These are phyloP conservation scores for Hylodesmum podocarpum DNA, from an alignment of 306 rosid genomes.

Conservation along the genomic window DNA sequence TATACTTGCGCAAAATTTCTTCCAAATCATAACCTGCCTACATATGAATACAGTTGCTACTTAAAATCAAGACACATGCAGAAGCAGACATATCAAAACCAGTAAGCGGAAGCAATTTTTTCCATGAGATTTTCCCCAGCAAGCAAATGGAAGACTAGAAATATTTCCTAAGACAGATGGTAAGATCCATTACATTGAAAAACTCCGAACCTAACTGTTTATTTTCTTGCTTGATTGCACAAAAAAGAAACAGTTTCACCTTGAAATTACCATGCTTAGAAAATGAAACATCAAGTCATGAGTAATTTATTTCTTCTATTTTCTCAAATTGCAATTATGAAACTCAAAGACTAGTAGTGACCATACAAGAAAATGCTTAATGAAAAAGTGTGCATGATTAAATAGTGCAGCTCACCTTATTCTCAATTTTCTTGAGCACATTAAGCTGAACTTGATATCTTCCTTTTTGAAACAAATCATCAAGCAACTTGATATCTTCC, in stretches of 20 bases:
- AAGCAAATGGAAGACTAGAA: slow-evolving; percentile 7
- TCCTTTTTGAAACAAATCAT: slow-evolving; percentile 58
- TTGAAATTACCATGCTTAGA: not conserved
- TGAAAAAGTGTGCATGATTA: not conserved
- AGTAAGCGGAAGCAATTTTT: slow-evolving; percentile 15
- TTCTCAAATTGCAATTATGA: not conserved
- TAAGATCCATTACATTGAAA: slow-evolving; percentile 6
- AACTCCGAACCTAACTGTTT: not conserved
- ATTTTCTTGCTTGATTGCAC: not conserved
- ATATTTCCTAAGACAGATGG: not conserved
- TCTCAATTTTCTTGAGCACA: slow-evolving; percentile 56
- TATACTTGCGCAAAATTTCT: slow-evolving; percentile 87
- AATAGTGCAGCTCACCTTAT: slow-evolving; percentile 54
- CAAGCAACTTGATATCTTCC: slow-evolving; percentile 62
- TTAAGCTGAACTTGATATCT: slow-evolving; percentile 55
- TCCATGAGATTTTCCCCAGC: slow-evolving; percentile 17
- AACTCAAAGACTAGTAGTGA: not conserved
- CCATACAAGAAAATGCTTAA: not conserved
- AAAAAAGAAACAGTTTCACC: not conserved
- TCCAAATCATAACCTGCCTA: slow-evolving; percentile 80
- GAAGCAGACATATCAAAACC: slow-evolving; percentile 9
- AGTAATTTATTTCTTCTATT: not conserved
- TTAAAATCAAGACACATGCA: not conserved
- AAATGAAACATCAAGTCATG: slow-evolving; percentile 7
- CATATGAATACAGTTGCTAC: slow-evolving; percentile 39